These are phyloP conservation scores for Trypanosoma mega DNA, from an alignment of 208 protist genomes.

Conservation along the genomic window DNA sequence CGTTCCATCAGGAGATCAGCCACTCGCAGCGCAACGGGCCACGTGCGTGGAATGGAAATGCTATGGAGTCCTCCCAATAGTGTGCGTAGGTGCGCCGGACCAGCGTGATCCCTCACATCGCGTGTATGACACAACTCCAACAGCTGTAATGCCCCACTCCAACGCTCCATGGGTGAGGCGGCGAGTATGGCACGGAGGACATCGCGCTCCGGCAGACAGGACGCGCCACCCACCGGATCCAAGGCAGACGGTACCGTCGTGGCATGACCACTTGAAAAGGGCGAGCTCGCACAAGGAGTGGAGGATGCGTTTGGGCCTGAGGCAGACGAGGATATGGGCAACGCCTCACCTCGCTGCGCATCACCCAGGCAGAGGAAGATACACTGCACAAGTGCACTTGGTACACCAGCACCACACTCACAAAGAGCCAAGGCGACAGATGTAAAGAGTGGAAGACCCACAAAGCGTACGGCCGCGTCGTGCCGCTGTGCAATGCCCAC, in stretches of 20 bases:
- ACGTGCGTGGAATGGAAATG: conserved; percentile 53
- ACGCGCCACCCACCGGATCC: too few relatives aligned
- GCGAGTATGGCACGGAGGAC: conserved; percentile 20
- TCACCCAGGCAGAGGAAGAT: conserved; percentile 62
- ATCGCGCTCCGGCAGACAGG: conserved; percentile 24
- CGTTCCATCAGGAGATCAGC: conserved; percentile 31
- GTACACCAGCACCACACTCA: conserved; percentile 25
- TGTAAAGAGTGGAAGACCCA: conserved; percentile 46
- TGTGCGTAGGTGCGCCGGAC: conserved; percentile 49
- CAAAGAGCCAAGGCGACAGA: conserved; percentile 28
- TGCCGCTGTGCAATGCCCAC: conserved; percentile 43
- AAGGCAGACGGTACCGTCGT: too few relatives aligned
- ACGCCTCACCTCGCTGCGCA: conserved; percentile 9
- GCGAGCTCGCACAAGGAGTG: too few relatives aligned
- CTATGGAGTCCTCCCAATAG: conserved; percentile 70
- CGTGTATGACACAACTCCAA: conserved; percentile 25
- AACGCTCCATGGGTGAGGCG: conserved; percentile 33
- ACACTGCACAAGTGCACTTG: conserved; percentile 72
- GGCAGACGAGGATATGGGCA: too few relatives aligned
- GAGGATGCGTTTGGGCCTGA: too few relatives aligned
- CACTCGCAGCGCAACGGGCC: conserved; percentile 45
- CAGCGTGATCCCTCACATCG: conserved; percentile 40
- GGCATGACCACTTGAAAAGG: too few relatives aligned
- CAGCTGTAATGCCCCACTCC: conserved; percentile 43
- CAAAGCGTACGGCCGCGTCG: conserved; percentile 62